Evolutionary conservation across 2,329 filamentous ascomycete genomes (phyloP), one percentile per base, ranked within the genome.

Genomic region (Mycosphaerelloides madeirae): DNA sequence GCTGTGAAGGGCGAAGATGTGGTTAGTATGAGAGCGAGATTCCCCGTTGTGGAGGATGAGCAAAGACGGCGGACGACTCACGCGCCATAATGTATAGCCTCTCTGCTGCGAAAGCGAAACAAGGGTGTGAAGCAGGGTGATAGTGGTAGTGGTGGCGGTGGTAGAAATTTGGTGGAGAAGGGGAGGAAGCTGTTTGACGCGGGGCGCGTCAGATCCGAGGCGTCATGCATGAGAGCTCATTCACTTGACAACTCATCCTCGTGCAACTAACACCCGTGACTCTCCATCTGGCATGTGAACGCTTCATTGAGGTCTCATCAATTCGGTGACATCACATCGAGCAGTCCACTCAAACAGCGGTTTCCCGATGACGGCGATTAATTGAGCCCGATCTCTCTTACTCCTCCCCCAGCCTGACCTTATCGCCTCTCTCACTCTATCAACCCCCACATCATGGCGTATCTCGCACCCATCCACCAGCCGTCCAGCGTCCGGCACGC

Each of bases 401-500:
- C 33, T 6, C 18, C 19, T 14, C 16, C n/a, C 18, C 29, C 3
- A 25, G 22, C 22, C 22, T 5, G 22, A 25, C 9, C 22, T 25
- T 25, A 25, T 25, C 22, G 22, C 22, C 22, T 25, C 22, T 25
- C 22, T n/a, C n/a, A n/a, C 22, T 25, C 22, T 25, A 9, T 9
- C 22, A 25, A 25, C 9, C 22, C 22, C 22, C 22, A 25, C 22
- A 25, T 31, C 48, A 98, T 98, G 93, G 86, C 93, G 41, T 98
- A 97, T 67, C 75, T 98, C 60, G 89, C 88, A 50, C 90, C 93
- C 31, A 93, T 98, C 45, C 93, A 98, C 67, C 79, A 83, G 58
- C 85, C 93, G 18, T 96, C 87, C 65, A 95, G 88, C 71, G 83
- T 96, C 53, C 83, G 90, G 43, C 86, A 95, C 77, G 91, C 90